Evolutionary conservation across 1,139 yeast genomes (phyloP).

Genomic region (Candida sp.): DNA sequence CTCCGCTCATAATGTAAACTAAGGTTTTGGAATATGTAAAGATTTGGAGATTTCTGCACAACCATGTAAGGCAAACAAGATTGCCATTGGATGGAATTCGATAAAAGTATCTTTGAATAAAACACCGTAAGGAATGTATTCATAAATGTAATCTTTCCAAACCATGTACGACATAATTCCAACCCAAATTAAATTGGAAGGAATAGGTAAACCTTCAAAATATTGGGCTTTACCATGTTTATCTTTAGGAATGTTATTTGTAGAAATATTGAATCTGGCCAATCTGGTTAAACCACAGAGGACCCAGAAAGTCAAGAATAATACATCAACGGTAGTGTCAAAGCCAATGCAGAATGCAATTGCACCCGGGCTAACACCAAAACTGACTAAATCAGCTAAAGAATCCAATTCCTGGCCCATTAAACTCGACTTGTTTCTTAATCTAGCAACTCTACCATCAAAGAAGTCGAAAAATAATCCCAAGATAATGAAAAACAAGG

Average conservation of each 20-base stretch:
- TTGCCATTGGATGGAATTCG: slow-evolving; percentile 72
- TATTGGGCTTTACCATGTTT: slow-evolving; percentile 72
- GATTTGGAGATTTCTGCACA: slow-evolving; percentile 91
- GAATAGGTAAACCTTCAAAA: slow-evolving; percentile 96
- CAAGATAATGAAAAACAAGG: slow-evolving; percentile 80
- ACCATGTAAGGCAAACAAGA: slow-evolving; percentile 74
- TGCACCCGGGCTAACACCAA: slow-evolving; percentile 92
- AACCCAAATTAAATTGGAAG: slow-evolving; percentile 79
- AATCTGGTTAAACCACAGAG: slow-evolving; percentile 91
- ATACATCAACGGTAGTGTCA: slow-evolving; percentile 76
- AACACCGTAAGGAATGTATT: slow-evolving; percentile 65
- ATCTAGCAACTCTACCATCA: slow-evolving; percentile 95
- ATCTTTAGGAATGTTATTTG: slow-evolving; percentile 90
- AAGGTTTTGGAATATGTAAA: slow-evolving; percentile 87
- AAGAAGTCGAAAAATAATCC: slow-evolving; percentile 95
- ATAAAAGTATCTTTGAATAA: slow-evolving; percentile 49
- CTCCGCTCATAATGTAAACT: slow-evolving; percentile 11
- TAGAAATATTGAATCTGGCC: slow-evolving; percentile 94
- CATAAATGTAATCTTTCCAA: slow-evolving; percentile 43
- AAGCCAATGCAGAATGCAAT: slow-evolving; percentile 92
- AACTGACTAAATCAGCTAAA: slow-evolving; percentile 88
- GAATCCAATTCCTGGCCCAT: slow-evolving; percentile 99
- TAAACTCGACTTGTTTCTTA: slow-evolving; percentile 85
- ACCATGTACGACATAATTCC: slow-evolving; percentile 66
- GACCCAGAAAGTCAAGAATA: slow-evolving; percentile 78